Evolutionary conservation across 768 basidiomycete species (phyloP).

Genomic region (Phlegmacium glaucopus): DNA sequence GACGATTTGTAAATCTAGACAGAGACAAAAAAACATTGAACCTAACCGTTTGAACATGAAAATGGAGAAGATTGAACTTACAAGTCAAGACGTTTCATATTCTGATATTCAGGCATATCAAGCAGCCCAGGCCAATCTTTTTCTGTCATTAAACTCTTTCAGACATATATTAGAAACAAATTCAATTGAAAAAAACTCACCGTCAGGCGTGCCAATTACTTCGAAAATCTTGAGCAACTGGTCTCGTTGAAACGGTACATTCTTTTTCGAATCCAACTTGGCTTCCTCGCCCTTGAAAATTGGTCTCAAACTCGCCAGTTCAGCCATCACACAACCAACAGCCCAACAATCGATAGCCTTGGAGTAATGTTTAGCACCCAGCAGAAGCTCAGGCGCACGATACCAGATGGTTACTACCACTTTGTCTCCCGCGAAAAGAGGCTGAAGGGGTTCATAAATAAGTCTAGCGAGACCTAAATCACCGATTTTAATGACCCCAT

Average conservation of each 20-base stretch:
- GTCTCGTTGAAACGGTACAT: slow-evolving; percentile 94
- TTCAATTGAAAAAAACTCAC: slow-evolving; percentile 37
- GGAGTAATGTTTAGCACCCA: slow-evolving; percentile 98
- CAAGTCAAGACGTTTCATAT: slow-evolving; percentile 76
- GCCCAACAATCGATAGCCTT: slow-evolving; percentile 98
- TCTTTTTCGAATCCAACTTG: slow-evolving; percentile 95
- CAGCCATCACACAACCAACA: slow-evolving; percentile 96
- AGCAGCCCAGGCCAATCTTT: slow-evolving; percentile 83
- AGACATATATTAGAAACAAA: slow-evolving; percentile 1
- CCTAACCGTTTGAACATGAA: neutral
- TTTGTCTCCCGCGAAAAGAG: slow-evolving; percentile 91
- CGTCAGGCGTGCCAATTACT: slow-evolving; percentile 83
- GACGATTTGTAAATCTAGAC: slow-evolving; percentile 47
- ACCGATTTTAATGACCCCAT: slow-evolving; percentile 95
- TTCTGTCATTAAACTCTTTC: slow-evolving; percentile 40
- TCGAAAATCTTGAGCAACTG: slow-evolving; percentile 97
- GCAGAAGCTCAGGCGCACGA: slow-evolving; percentile 90
- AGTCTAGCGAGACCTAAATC: slow-evolving; percentile 93
- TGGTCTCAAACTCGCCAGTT: slow-evolving; percentile 87
- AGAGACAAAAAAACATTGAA: neutral
- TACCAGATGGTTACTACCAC: slow-evolving; percentile 99
- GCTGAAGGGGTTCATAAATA: slow-evolving; percentile 87
- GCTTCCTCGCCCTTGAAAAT: slow-evolving; percentile 99
- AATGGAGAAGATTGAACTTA: slow-evolving; percentile 30
- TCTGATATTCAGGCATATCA: slow-evolving; percentile 86